Evolutionary conservation across 345 rosid species (phyloP).

Genomic region (Eucalyptus curtisii): DNA sequence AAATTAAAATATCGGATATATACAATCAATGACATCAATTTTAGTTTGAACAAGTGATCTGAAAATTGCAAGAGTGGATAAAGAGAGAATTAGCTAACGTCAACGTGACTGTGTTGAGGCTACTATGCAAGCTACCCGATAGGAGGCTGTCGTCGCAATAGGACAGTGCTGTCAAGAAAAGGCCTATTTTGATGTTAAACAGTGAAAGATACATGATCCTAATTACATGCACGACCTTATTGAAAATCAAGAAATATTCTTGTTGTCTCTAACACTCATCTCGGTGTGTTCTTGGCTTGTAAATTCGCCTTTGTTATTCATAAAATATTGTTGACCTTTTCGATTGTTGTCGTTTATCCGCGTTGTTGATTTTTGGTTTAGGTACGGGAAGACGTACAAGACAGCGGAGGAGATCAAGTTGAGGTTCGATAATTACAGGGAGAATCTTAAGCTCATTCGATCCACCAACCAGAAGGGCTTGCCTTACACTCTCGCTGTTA

Average conservation of each 20-base stretch:
- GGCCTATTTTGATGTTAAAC: not conserved
- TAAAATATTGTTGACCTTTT: not conserved
- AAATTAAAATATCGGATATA: not conserved
- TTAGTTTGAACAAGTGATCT: not conserved
- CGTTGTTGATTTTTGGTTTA: not conserved
- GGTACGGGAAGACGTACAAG: slow-evolving; percentile 65
- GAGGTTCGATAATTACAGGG: slow-evolving; percentile 55
- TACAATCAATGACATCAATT: not conserved
- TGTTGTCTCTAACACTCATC: not conserved
- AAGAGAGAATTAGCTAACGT: not conserved
- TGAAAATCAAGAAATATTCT: not conserved
- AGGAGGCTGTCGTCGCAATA: not conserved
- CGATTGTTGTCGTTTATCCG: not conserved
- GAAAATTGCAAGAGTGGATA: not conserved
- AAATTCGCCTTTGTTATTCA: not conserved
- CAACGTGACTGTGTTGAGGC: not conserved
- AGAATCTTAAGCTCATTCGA: slow-evolving; percentile 61
- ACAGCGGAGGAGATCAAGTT: slow-evolving; percentile 56
- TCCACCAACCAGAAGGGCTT: slow-evolving; percentile 56
- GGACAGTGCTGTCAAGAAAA: not conserved
- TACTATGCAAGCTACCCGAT: not conserved
- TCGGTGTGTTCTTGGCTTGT: not conserved
- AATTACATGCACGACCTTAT: too few species aligned
- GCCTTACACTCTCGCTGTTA: slow-evolving; percentile 57
- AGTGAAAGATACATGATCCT: not conserved